These are phyloP conservation scores for Durotheca rogersii DNA, from an alignment of 495 filamentous ascomycete species.

Conservation along the genomic window DNA sequence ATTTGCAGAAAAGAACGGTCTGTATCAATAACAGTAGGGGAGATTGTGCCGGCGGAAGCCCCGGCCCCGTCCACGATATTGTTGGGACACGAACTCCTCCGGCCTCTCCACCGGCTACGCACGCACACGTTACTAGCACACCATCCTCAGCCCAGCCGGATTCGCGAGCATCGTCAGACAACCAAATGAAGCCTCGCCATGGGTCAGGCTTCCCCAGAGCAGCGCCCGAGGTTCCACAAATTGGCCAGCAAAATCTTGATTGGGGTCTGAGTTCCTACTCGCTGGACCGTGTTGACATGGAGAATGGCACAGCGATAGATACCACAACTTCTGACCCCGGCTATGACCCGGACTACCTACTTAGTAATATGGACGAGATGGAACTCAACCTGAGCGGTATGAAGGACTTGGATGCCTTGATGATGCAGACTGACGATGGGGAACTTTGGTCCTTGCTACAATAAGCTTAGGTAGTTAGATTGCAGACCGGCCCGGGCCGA, in stretches of 20 bases:
- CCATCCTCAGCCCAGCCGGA: not conserved
- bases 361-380: not conserved
- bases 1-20: slow-evolving; percentile 18
- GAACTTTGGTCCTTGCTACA: slow-evolving; percentile 19
- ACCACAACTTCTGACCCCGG: not conserved
- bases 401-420: slow-evolving; percentile 19
- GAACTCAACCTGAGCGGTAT: slow-evolving; percentile 15
- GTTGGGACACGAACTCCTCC: slow-evolving; percentile 23
- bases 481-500: not conserved
- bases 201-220: too few species aligned
- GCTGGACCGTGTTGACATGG: not conserved
- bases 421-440: slow-evolving; percentile 16
- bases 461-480: not conserved
- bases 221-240: not conserved
- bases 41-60: slow-evolving; percentile 7
- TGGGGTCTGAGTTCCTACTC: slow-evolving; percentile 7
- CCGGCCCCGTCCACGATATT: slow-evolving; percentile 16
- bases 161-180: not conserved
- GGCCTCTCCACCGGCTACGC: slow-evolving; percentile 5
- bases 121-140: too few species aligned
- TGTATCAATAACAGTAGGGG: slow-evolving; percentile 22
- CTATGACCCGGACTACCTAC: slow-evolving; percentile 1
- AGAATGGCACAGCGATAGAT: not conserved
- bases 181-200: too few species aligned
- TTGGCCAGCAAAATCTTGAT: slow-evolving; percentile 1